Base-by-base conservation (phyloP, 2,329 filamentous ascomycete species). In the Biscogniauxia sp. region DNA sequence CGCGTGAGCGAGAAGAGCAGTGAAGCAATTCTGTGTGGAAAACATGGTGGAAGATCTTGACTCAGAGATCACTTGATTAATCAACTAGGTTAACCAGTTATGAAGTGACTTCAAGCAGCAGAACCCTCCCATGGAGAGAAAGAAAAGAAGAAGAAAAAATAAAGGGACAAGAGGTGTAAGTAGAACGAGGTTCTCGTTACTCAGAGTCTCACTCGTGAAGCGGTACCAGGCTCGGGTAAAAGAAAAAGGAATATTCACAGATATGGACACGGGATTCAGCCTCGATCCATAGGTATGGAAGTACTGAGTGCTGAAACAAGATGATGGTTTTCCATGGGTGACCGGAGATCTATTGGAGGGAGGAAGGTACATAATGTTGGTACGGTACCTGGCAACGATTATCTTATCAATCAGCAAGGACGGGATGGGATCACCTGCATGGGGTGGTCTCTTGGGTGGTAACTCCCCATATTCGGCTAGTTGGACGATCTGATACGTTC, bases 391-490 rank as follows among this genome's bases (percentile, higher is more conserved):
- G 55, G 54, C 59, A 58, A 50, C 65, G 59, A 64, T 64, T 63
- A 66, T 67, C 66, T 67, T 66, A 68, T 68, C 66, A 66, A 68
- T 68, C 66, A 57, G 58, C 52, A n/a, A 58, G 17, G 13, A n/a
- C 28, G 28, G 28, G 28, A 32, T 32, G 28, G 28, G 28, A 32
- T 32, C 28, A 32, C n/a, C n/a, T n/a, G n/a, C n/a, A n/a, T n/a
- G n/a, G n/a, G n/a, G n/a, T n/a, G n/a, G n/a, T n/a, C n/a, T n/a
- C n/a, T 32, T 45, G 37, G 37, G 37, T 45, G 37, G 37, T n/a
- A 45, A 15, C 37, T 13, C 37, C 11, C 17, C 7, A 32, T 13
- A 13, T 45, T 45, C 37, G 37, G 37, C 37, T 45, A 45, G 4
- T 45, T 45, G 37, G 17, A n/a, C 37, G 37, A 45, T 45, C 37